Base-by-base conservation (phyloP, 2,329 filamentous ascomycete species). In the Pseudogymnoascus sp. region DNA sequence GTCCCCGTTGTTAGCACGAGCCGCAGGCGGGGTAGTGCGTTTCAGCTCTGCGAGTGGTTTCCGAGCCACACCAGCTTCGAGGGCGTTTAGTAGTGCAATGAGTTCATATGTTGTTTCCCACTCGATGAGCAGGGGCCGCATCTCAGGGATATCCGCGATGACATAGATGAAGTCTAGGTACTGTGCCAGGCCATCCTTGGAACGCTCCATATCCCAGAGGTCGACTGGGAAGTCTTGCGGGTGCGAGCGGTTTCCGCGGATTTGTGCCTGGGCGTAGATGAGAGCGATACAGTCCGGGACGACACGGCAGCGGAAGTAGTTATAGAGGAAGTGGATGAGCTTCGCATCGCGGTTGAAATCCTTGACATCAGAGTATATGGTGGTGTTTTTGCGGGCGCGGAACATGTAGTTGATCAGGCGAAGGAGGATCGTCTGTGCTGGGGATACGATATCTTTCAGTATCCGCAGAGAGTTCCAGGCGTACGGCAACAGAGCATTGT, bases 191-290 rank as follows among this genome's bases (percentile, higher is more conserved):
- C 93, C 93, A 71, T 97, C 93, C 73, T 96, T 96, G 63, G 95
- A 93, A 12, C 93, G 86, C 73, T 97, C 93, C 89, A 97, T 96
- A 70, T 97, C 93, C 93, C 93, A 97, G 55, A 92, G 83, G 69
- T 97, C 95, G 1, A 97, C 86, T 0, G 93, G 93, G 69, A 97
- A 97, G 70, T 97, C 92, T 65, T 90, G 86, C 0, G 91, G 86
- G 64, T 93, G 84, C 14, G 88, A 85, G 63, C 86, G 81, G 33
- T 88, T 86, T 41, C 88, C 86, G 43, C 91, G 87, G 35, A 97
- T 96, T 71, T 96, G 89, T 14, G 91, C 90, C 76, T 97, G 93
- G 2, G 96, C 82, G 70, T 94, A 91, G 77, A 97, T 96, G 38
- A 97, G 80, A n/a, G 92, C 92, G 62, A 92, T 90, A 14, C 92